These are phyloP conservation scores for Serendipita indica DNA, from an alignment of 768 basidiomycete genomes.

Conservation along the genomic window DNA sequence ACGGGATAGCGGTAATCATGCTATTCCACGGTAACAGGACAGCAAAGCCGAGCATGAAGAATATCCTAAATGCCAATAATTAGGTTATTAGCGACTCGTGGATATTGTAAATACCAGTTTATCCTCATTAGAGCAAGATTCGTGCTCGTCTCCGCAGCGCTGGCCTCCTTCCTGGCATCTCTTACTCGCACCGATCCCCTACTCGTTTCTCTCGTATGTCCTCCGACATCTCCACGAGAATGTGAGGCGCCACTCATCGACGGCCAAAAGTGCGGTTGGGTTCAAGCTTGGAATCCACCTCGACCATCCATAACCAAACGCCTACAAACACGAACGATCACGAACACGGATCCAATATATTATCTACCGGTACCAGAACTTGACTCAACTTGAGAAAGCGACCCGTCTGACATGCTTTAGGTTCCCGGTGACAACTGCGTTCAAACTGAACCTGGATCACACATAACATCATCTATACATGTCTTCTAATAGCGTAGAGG, in stretches of 20 bases:
- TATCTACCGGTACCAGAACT: too few species aligned
- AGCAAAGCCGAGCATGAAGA: constrained; percentile 63
- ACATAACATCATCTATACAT: neutral
- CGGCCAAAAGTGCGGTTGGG: neutral
- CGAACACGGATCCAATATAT: too few species aligned
- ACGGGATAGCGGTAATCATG: constrained; percentile 73
- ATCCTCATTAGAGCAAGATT: neutral
- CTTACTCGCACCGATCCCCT: neutral
- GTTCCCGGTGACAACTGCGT: neutral
- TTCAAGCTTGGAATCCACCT: neutral
- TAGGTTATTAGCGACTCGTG: neutral
- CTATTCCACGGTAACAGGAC: constrained; percentile 83
- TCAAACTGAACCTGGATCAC: neutral
- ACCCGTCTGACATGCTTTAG: neutral
- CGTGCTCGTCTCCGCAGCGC: neutral
- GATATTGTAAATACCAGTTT: neutral
- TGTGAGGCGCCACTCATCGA: neutral
- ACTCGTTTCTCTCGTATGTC: neutral
- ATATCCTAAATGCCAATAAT: constrained; percentile 27
- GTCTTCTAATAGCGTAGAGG: constrained; percentile 2
- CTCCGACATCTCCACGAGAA: neutral
- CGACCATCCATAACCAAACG: too few species aligned
- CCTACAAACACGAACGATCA: too few species aligned
- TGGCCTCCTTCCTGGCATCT: neutral
- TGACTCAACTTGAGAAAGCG: too few species aligned